These are phyloP conservation scores for Tothia fuscella DNA, from an alignment of 2,329 filamentous ascomycete genomes.

Conservation along the genomic window DNA sequence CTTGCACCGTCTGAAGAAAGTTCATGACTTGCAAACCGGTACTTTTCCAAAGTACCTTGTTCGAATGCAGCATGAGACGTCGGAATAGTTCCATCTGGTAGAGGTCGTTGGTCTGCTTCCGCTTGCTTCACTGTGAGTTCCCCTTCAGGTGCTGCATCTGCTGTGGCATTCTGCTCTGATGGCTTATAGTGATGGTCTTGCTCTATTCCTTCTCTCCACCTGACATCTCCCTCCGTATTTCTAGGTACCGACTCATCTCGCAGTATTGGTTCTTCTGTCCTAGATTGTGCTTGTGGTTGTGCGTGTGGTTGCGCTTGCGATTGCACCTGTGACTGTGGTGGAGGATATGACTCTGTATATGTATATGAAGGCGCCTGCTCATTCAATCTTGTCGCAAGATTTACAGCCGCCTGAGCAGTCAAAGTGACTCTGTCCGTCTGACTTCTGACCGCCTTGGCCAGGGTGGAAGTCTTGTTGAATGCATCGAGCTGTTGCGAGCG, in stretches of 20 bases:
- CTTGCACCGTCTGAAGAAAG: constrained; percentile 32
- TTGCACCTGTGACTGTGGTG: constrained; percentile 1
- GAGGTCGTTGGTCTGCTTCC: constrained; percentile 29
- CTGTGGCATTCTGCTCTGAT: constrained; percentile 29
- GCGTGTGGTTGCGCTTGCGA: constrained; percentile 7
- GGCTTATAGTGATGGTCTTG: constrained; percentile 41
- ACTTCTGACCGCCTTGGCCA: constrained; percentile 49
- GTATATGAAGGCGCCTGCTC: constrained; percentile 26
- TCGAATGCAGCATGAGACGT: constrained; percentile 13
- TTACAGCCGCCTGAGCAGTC: constrained; percentile 48
- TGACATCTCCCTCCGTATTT: constrained; percentile 13
- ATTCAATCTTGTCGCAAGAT: constrained; percentile 45
- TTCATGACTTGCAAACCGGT: constrained; percentile 20
- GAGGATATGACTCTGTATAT: constrained; percentile 11
- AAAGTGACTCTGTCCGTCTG: constrained; percentile 51
- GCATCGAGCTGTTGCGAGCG: constrained; percentile 50
- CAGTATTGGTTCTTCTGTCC: constrained; percentile 20
- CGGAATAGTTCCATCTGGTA: constrained; percentile 41
- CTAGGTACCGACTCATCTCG: constrained; percentile 20
- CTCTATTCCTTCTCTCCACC: constrained; percentile 27
- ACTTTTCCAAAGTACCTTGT: constrained; percentile 11
- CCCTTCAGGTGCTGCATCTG: constrained; percentile 24
- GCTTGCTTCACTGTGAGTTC: constrained; percentile 36
- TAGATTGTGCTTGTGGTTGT: background rate
- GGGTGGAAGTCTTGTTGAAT: constrained; percentile 51